Base-by-base conservation (phyloP, 1,284 basidiomycete genomes). In the Ustilago lituana region DNA sequence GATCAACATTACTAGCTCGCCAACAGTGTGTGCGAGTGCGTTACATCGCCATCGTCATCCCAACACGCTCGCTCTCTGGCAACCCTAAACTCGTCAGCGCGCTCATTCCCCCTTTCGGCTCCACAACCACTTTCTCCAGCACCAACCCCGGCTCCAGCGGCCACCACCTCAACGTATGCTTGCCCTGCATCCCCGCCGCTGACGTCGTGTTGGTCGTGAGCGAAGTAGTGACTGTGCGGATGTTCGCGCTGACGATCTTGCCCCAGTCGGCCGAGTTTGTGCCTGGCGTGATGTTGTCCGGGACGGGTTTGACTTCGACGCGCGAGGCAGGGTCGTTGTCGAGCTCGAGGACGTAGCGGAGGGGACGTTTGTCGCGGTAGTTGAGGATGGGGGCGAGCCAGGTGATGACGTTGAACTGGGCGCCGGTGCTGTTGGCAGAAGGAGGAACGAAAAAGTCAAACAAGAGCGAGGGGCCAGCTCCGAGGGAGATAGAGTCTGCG, bases 241-340 rank as follows among this genome's bases (percentile, higher is more conserved):
- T 56, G 29, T 62, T 62, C 26, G 53, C 60, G 11, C 46, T 50
- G 32, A 62, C 53, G 14, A 62, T 53, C 15, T 62, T 62, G 37
- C 53, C 60, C 60, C 60, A 62, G 31, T 62, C 60, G 1, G 53
- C 60, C 27, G 43, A 47, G 40, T 62, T 62, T 1, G 53, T 62
- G n/a, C 60, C 60, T 0, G 60, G 60, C 12, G 60, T 56, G 37
- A 62, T 62, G 44, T 62, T 62, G 0, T 62, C 60, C 37, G 60
- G 60, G 9, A 64, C 61, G 0, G 53, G 55, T 4, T 14, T 52
- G 10, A 64, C 54, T 9, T 32, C 12, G 4, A 14, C 20, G 1
- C 61, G 31, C 33, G 54, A 57, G 8, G 39, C 22, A 1, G 41
- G 38, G 11, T 58, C 54, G 24, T 45, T 19, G 45, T 57, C 61